Conservation (phyloP, 805 yeast genomes). For the Saccharomycopsis babjevae region DNA sequence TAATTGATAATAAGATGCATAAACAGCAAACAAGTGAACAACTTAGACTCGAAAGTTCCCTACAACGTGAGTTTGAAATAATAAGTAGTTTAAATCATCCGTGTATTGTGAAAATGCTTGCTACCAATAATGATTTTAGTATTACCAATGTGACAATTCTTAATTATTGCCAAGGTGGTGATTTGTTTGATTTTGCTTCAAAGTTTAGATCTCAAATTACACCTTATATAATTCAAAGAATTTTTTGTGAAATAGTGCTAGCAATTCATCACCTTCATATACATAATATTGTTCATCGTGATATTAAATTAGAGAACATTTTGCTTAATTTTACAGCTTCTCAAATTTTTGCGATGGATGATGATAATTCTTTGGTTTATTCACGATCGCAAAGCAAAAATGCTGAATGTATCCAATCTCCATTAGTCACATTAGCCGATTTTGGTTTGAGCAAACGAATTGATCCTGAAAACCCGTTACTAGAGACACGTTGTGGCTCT, state of each 20-base stretch:
- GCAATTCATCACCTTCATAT: slow-evolving; percentile 69
- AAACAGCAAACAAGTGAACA: background rate
- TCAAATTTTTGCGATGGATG: background rate
- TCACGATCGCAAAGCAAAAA: background rate
- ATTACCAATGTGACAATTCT: slow-evolving; percentile 28
- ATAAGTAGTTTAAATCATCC: slow-evolving; percentile 54
- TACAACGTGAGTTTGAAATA: slow-evolving; percentile 64
- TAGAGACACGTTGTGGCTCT: slow-evolving; percentile 89
- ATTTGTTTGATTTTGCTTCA: slow-evolving; percentile 56
- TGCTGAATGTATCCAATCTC: slow-evolving; percentile 18
- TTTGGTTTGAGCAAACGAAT: slow-evolving; percentile 78
- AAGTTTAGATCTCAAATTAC: slow-evolving; percentile 32
- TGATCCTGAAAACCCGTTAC: slow-evolving; percentile 46
- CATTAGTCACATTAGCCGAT: slow-evolving; percentile 62
- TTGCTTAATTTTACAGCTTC: slow-evolving; percentile 29
- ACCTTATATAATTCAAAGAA: slow-evolving; percentile 42
- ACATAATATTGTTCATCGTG: slow-evolving; percentile 72
- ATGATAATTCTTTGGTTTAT: background rate
- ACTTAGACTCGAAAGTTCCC: slow-evolving; percentile 45
- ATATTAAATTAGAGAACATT: slow-evolving; percentile 80
- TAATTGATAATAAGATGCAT: background rate
- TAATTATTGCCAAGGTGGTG: slow-evolving; percentile 80
- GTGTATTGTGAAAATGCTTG: slow-evolving; percentile 53
- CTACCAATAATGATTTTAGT: slow-evolving; percentile 28
- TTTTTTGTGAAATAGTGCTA: slow-evolving; percentile 58